A percentile compares a stretch with the other conserved stretches of the same genome.
phyloP scores from a whole-genome alignment of 495 filamentous ascomycete genomes.

The Aspergillus hancockii region DNA sequence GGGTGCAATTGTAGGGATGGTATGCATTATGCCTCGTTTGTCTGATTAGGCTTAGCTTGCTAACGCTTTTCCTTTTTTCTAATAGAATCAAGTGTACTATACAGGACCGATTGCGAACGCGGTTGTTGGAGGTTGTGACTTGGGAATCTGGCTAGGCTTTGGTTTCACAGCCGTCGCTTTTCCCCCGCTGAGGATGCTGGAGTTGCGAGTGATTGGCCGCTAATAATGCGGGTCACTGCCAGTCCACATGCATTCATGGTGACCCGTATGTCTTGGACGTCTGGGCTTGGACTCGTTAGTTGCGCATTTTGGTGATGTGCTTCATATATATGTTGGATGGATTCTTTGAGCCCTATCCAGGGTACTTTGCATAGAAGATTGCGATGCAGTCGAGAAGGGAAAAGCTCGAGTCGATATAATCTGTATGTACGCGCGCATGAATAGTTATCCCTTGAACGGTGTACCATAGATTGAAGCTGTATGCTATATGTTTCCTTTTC shows the following conservation, averaged over 20 bases:
- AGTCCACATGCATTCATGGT: background rate
- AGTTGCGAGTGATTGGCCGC: constrained; percentile 39
- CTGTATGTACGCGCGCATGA: background rate
- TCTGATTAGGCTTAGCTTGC: background rate
- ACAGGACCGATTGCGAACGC: constrained; percentile 44
- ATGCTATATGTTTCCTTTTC: background rate
- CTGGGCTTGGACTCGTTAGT: background rate
- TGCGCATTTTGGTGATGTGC: background rate
- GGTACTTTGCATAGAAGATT: constrained; percentile 4
- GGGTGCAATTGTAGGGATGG: constrained; percentile 53
- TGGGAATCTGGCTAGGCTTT: constrained; percentile 47
- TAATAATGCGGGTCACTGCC: constrained; percentile 12
- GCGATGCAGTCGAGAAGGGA: background rate
- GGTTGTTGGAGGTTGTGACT: constrained; percentile 36
- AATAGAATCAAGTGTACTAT: constrained; percentile 49
- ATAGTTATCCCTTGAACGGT: background rate
- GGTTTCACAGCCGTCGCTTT: constrained; percentile 45
- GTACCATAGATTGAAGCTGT: constrained; percentile 1
- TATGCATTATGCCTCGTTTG: constrained; percentile 18
- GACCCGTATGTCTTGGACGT: background rate
- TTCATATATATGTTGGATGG: background rate
- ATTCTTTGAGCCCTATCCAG: background rate
- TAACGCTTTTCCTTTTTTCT: constrained; percentile 6
- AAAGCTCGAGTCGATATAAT: background rate
- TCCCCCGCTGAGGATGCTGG: constrained; percentile 44